Base-by-base conservation (phyloP, 1,139 yeast species). In the Pneumocystis jirovecii region DNA sequence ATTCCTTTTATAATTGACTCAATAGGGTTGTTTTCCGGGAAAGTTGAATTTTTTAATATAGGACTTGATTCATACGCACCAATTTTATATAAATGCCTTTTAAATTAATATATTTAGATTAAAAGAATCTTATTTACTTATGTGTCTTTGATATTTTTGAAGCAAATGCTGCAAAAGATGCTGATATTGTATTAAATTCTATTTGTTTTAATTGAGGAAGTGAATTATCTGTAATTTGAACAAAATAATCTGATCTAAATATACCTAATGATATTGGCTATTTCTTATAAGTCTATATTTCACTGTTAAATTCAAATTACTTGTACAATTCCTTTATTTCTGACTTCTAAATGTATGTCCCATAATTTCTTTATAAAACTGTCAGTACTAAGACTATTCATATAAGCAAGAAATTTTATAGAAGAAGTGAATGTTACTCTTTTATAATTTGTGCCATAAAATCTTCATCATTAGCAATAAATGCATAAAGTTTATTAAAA, bases 181-280 rank as follows among this genome's bases (percentile, higher is more conserved):
- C 96, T 71, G 96, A 87, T 2, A 93, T 91, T 0, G 98, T 90
- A 75, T 93, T 93, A 78, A 91, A 93, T 74, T 93, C 99, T 65
- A 93, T 91, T 75, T 95, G 98, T 73, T 91, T 91, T 72, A 93
- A 86, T 25, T 39, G 29, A 12, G 40, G 40, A 19, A 76, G 75
- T 61, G 66, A 67, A 35, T 69, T 67, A 45, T 70, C 68, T 15
- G 70, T 69, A 39, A 78, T 75, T 71, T 89, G 87, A 60, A 89
- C 80, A 85, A 93, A 85, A 72, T 91, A 93, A 73, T 93, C 98
- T 0, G 95, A 87, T 74, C 99, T 82, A 74, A 91, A 91, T 34
- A 93, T 76, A 0, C 97, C 97, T 64, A 91, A 79, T 0, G 91
- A 83, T 61, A 89, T 77, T 1, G 85, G 82, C 74, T 93, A 97